phyloP scores from a whole-genome alignment of 768 basidiomycete species.

The Boletus pseudo-olivaceus region DNA sequence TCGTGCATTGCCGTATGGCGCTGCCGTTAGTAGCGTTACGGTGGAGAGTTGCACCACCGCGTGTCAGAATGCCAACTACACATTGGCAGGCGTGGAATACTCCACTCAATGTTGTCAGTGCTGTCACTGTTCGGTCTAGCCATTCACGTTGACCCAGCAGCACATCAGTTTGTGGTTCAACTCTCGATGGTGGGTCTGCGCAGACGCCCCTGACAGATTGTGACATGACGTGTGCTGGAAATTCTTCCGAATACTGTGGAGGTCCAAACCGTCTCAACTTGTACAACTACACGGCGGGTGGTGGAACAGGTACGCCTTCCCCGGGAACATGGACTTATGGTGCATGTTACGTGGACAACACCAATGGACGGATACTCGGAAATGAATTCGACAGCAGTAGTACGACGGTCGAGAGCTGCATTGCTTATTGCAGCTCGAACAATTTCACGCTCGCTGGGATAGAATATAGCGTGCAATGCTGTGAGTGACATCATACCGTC shows the following conservation, averaged over 20 bases:
- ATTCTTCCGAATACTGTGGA: slow-evolving; percentile 60
- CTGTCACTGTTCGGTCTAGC: slow-evolving; percentile 19
- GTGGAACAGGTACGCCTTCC: too few relatives aligned
- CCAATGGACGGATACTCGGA: slow-evolving; percentile 57
- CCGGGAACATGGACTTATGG: slow-evolving; percentile 56
- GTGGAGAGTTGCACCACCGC: slow-evolving; percentile 48
- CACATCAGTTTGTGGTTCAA: slow-evolving; percentile 30
- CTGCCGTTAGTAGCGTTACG: slow-evolving; percentile 40
- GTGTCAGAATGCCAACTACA: slow-evolving; percentile 41
- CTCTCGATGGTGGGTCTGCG: slow-evolving; percentile 17
- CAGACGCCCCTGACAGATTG: slow-evolving; percentile 52
- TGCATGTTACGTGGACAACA: slow-evolving; percentile 72
- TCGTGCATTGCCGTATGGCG: slow-evolving; percentile 33
- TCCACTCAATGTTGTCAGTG: slow-evolving; percentile 48
- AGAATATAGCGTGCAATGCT: slow-evolving; percentile 56
- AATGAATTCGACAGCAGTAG: slow-evolving; percentile 36
- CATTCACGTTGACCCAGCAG: slow-evolving; percentile 40
- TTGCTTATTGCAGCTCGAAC: slow-evolving; percentile 49
- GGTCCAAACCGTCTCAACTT: slow-evolving; percentile 51
- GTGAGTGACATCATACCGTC: slow-evolving; percentile 38
- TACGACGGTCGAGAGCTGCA: slow-evolving; percentile 62
- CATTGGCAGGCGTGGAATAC: slow-evolving; percentile 44
- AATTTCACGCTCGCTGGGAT: slow-evolving; percentile 66
- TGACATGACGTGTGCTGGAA: slow-evolving; percentile 30
- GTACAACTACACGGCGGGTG: slow-evolving; percentile 14